phyloP scores from a whole-genome alignment of 2,329 filamentous ascomycete genomes.

The Ophiognomonia clavigignenti-juglandacearum region DNA sequence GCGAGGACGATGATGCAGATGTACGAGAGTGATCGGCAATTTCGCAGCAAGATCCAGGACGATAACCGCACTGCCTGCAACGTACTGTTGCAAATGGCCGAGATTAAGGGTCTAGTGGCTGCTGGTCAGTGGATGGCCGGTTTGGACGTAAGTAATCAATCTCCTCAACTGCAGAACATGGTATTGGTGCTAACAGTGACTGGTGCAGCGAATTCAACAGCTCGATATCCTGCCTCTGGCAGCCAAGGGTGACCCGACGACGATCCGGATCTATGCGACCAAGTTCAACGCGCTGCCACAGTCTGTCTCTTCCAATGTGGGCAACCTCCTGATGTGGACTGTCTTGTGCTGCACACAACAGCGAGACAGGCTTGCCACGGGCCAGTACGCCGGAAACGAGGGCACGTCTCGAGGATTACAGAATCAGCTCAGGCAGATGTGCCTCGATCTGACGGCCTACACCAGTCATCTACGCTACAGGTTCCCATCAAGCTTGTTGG shows the following conservation, averaged over 20 bases:
- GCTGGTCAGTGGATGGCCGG: conserved; percentile 51
- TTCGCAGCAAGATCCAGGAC: conserved; percentile 52
- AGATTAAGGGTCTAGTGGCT: conserved; percentile 54
- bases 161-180: neutral
- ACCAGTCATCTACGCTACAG: conserved; percentile 89
- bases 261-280: conserved; percentile 74
- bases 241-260: conserved; percentile 67
- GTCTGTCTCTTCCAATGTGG: conserved; percentile 82
- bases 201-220: conserved; percentile 56
- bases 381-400: conserved; percentile 71
- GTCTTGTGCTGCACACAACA: conserved; percentile 81
- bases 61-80: conserved; percentile 53
- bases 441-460: conserved; percentile 88
- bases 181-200: neutral
- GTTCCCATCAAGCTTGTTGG: conserved; percentile 80
- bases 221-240: conserved; percentile 78
- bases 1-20: conserved; percentile 58
- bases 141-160: conserved; percentile 48
- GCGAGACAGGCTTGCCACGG: conserved; percentile 63
- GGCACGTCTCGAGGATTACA: conserved; percentile 59
- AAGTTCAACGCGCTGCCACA: conserved; percentile 75
- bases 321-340: conserved; percentile 89
- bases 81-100: conserved; percentile 56
- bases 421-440: conserved; percentile 70
- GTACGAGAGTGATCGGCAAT: conserved; percentile 58